A percentile compares a stretch with the other conserved stretches of the same genome.
These are phyloP conservation scores for Haematococcus sp. DNA, from an alignment of 139 green algal genomes.

Conservation along the genomic window DNA sequence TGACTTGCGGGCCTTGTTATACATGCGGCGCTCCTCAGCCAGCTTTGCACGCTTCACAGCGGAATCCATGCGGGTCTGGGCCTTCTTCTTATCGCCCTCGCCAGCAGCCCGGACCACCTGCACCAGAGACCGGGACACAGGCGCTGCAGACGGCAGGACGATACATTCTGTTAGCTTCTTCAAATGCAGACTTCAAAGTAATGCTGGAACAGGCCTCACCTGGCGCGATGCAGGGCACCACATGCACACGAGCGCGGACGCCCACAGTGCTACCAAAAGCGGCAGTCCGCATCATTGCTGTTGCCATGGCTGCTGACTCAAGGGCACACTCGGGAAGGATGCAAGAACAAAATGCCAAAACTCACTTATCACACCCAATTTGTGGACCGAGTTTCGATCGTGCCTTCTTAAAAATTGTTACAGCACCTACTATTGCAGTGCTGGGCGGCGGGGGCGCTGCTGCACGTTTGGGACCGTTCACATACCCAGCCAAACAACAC, in stretches of 20 bases:
- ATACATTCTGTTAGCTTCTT: neutral
- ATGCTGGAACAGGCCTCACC: neutral
- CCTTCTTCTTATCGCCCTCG: slow-evolving; percentile 14
- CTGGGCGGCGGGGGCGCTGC: neutral
- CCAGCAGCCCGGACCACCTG: neutral
- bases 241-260: neutral
- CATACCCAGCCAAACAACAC: neutral
- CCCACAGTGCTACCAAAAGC: neutral
- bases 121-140: neutral
- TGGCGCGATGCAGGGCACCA: neutral
- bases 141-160: neutral
- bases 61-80: slow-evolving; percentile 27
- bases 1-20: slow-evolving; percentile 83
- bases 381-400: too few species aligned
- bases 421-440: neutral
- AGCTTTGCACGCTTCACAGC: slow-evolving; percentile 49
- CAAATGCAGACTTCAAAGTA: neutral
- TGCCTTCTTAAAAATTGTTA: too few species aligned
- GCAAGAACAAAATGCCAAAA: too few species aligned
- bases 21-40: slow-evolving; percentile 59
- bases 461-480: neutral
- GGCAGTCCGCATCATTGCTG: too few species aligned
- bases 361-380: too few species aligned
- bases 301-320: too few species aligned
- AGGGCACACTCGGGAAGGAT: too few species aligned